Evolutionary conservation across 2,329 filamentous ascomycete species (phyloP).

Genomic region (Colletotrichum sansevieriae): DNA sequence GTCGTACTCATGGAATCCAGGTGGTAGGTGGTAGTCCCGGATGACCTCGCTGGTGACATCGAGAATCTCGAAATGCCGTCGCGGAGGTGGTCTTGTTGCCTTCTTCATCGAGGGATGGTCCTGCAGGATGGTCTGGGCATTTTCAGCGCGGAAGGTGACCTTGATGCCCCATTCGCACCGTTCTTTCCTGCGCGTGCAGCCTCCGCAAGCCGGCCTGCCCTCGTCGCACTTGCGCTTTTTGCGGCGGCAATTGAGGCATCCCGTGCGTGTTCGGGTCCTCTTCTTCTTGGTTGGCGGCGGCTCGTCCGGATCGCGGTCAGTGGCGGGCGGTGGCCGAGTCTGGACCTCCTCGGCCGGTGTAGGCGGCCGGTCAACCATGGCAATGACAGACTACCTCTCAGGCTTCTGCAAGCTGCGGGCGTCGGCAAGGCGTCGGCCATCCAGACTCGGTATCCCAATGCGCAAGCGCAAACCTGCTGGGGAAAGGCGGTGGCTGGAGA

Average conservation of each 20-base stretch:
- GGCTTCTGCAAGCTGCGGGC: conserved; percentile 6
- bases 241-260: conserved; percentile 54
- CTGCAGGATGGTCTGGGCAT: conserved; percentile 50
- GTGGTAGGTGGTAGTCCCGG: conserved; percentile 51
- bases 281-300: conserved; percentile 43
- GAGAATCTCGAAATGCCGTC: conserved; percentile 52
- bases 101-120: conserved; percentile 52
- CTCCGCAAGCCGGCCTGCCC: conserved; percentile 51
- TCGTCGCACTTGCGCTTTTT: conserved; percentile 57
- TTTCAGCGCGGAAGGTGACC: conserved; percentile 53
- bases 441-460: conserved; percentile 24
- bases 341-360: conserved; percentile 2
- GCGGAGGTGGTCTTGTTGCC: conserved; percentile 44
- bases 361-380: conserved; percentile 12
- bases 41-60: conserved; percentile 54
- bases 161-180: conserved; percentile 55
- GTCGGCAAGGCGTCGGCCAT: not conserved
- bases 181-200: conserved; percentile 50
- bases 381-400: not conserved
- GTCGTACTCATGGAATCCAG: conserved; percentile 36
- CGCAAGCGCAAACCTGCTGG: conserved; percentile 21
- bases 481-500: not conserved
- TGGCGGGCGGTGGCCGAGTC: conserved; percentile 6
- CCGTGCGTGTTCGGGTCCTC: conserved; percentile 51
- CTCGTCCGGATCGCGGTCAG: conserved; percentile 25